A percentile compares a stretch with the other conserved stretches of the same genome.
These are phyloP conservation scores for Cordyceps farinosa DNA, from an alignment of 2,329 filamentous ascomycete genomes.

Conservation along the genomic window DNA sequence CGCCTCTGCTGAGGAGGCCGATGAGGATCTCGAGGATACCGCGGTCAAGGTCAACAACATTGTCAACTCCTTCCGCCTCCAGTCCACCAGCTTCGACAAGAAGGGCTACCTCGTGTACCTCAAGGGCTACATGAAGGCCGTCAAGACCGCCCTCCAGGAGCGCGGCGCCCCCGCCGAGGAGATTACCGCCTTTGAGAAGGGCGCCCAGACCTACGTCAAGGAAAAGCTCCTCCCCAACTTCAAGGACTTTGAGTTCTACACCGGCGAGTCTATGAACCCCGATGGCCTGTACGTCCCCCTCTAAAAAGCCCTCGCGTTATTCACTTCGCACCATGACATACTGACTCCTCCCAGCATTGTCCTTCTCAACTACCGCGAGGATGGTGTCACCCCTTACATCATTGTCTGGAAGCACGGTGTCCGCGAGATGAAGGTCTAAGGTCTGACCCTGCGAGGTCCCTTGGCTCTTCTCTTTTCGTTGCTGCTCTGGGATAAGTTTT, in stretches of 20 bases:
- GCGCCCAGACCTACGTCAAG: conserved; percentile 73
- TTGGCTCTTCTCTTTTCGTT: background rate
- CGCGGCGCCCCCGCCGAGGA: conserved; percentile 60
- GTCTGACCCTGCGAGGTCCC: background rate
- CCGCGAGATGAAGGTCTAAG: conserved; percentile 85
- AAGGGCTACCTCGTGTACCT: conserved; percentile 78
- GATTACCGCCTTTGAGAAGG: conserved; percentile 75
- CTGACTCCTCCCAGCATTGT: conserved; percentile 59
- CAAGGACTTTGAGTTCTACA: conserved; percentile 95
- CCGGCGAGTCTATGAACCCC: conserved; percentile 86
- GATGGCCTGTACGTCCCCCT: conserved; percentile 76
- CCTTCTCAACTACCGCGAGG: conserved; percentile 96
- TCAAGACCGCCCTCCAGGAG: conserved; percentile 68
- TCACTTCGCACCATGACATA: conserved; percentile 12
- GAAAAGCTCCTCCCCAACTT: conserved; percentile 77
- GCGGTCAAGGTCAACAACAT: conserved; percentile 84
- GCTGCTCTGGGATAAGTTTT: background rate
- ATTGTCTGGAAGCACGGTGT: conserved; percentile 96
- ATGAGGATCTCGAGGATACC: conserved; percentile 68
- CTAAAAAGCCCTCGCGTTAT: background rate
- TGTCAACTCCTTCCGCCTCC: conserved; percentile 85
- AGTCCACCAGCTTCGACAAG: conserved; percentile 79
- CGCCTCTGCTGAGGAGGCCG: conserved; percentile 87
- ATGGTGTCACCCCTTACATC: conserved; percentile 85
- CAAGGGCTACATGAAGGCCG: conserved; percentile 90